Evolutionary conservation across 2,329 filamentous ascomycete species (phyloP).

Genomic region (Helicocarpus griseus): DNA sequence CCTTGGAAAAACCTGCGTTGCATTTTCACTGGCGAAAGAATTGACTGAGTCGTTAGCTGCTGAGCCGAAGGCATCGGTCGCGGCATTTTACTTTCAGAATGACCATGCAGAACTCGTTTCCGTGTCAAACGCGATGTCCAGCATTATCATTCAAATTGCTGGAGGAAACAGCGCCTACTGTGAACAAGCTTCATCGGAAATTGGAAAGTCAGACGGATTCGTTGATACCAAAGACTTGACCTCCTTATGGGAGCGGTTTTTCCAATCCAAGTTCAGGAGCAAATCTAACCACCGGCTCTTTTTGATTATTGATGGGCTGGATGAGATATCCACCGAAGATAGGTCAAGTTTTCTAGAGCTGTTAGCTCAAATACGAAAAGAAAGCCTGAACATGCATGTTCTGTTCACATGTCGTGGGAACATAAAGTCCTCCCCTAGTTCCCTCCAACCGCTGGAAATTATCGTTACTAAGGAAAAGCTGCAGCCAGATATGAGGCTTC

Average conservation of each 20-base stretch:
- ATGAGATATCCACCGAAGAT: neutral
- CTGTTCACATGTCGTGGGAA: neutral
- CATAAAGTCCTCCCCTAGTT: neutral
- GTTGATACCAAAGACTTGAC: neutral
- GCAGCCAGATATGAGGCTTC: neutral
- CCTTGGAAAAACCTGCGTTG: neutral
- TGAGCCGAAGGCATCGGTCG: neutral
- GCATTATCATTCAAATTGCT: neutral
- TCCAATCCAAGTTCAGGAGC: neutral
- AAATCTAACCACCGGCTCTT: neutral
- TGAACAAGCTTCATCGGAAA: neutral
- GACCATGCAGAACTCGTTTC: neutral
- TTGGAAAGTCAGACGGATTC: neutral
- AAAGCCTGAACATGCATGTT: neutral
- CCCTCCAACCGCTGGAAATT: neutral
- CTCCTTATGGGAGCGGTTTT: neutral
- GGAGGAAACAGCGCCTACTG: neutral
- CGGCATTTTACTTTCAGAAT: neutral
- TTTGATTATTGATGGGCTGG: neutral
- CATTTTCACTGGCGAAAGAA: neutral
- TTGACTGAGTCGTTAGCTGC: neutral
- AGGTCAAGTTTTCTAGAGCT: neutral
- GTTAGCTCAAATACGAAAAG: neutral
- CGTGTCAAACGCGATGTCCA: neutral
- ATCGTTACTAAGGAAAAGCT: neutral